phyloP scores from a whole-genome alignment of 176 grass and related monocot genomes.

The Phoenix dactylifera region DNA sequence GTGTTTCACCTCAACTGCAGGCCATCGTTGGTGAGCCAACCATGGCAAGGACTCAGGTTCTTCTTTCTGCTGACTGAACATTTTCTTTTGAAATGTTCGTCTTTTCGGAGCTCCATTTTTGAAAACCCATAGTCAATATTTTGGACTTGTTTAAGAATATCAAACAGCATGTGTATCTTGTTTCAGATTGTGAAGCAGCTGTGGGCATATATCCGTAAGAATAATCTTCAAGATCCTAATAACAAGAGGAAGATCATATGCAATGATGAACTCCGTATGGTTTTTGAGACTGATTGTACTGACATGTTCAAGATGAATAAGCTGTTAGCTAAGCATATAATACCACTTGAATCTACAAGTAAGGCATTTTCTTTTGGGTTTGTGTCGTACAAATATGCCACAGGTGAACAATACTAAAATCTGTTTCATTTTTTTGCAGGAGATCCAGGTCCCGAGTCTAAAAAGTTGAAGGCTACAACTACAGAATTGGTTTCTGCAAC shows the following conservation, averaged over 20 bases:
- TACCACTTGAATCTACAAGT: slow-evolving; percentile 53
- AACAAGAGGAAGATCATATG: slow-evolving; percentile 97
- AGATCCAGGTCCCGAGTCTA: slow-evolving; percentile 42
- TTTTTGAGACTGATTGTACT: slow-evolving; percentile 87
- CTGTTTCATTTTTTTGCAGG: slow-evolving; percentile 46
- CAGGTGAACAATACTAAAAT: slow-evolving; percentile 1
- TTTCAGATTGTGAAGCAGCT: slow-evolving; percentile 85
- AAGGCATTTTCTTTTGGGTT: slow-evolving; percentile 5
- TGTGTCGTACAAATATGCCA: neutral
- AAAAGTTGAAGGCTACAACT: slow-evolving; percentile 50
- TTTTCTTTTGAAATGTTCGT: too few relatives aligned
- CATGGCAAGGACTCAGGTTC: slow-evolving; percentile 96
- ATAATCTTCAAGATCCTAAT: slow-evolving; percentile 86
- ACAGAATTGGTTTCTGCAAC: slow-evolving; percentile 34
- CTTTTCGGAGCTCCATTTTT: too few relatives aligned
- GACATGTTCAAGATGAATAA: slow-evolving; percentile 99
- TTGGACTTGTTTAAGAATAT: too few relatives aligned
- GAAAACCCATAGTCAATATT: too few relatives aligned
- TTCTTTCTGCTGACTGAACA: neutral
- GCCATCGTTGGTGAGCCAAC: slow-evolving; percentile 92
- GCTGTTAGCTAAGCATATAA: slow-evolving; percentile 78
- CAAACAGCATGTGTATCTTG: neutral
- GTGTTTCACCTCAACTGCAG: slow-evolving; percentile 92
- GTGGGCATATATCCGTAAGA: slow-evolving; percentile 85
- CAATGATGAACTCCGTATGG: slow-evolving; percentile 73